These are phyloP conservation scores for Lactarius deliciosus DNA, from an alignment of 768 basidiomycete genomes.

Conservation along the genomic window DNA sequence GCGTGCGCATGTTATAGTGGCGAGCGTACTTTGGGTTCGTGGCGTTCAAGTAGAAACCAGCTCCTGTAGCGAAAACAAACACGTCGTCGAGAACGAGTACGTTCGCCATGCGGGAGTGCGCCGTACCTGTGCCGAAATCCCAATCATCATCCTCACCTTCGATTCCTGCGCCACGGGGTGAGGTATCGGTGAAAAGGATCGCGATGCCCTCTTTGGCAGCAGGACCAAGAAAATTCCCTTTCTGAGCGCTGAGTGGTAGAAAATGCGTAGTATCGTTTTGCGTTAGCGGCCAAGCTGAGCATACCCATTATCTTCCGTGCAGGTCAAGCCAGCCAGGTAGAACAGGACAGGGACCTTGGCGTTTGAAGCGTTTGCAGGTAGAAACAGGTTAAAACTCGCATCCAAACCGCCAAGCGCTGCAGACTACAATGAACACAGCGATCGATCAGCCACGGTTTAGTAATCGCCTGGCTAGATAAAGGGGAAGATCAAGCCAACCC, in stretches of 20 bases:
- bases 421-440: conserved; percentile 48
- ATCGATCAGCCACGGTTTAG: conserved; percentile 20
- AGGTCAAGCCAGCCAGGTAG: conserved; percentile 87
- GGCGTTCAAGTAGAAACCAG: conserved; percentile 96
- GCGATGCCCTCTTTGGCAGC: conserved; percentile 87
- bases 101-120: not conserved
- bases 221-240: conserved; percentile 87
- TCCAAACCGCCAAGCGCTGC: conserved; percentile 63
- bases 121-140: conserved; percentile 84
- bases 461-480: conserved; percentile 8
- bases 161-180: conserved; percentile 87
- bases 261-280: not conserved
- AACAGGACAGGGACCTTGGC: conserved; percentile 66
- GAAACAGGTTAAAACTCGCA: conserved; percentile 85
- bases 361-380: conserved; percentile 60
- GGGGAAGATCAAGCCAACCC: conserved; percentile 33
- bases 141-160: conserved; percentile 78
- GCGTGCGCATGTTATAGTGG: conserved; percentile 87
- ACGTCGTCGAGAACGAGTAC: conserved; percentile 2
- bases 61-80: conserved; percentile 41
- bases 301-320: conserved; percentile 92
- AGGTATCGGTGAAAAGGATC: conserved; percentile 93
- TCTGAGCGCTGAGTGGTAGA: conserved; percentile 69
- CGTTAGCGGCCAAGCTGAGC: conserved; percentile 27
- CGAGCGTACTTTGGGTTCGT: conserved; percentile 69